A percentile compares a stretch with the other conserved stretches of the same genome.
Evolutionary conservation across 2,329 filamentous ascomycete genomes (phyloP).

Genomic region (Phialocephala subalpina): DNA sequence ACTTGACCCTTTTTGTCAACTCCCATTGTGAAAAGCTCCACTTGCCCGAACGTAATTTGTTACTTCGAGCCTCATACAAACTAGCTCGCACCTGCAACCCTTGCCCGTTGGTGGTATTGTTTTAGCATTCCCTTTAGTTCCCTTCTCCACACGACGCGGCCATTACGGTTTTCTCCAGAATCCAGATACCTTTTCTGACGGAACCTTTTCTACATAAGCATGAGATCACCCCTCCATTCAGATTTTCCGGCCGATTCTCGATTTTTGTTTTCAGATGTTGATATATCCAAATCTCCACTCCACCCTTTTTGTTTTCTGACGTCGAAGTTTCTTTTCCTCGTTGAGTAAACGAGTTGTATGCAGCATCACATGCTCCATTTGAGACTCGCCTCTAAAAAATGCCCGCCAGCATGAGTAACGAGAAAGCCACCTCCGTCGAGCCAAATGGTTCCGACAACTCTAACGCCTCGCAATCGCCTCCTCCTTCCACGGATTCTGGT

Average conservation of each 20-base stretch:
- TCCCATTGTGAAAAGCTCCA: conserved; percentile 9
- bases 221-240: conserved; percentile 22
- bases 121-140: conserved; percentile 5
- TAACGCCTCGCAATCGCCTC: conserved; percentile 21
- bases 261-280: conserved; percentile 5
- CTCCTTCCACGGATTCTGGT: conserved; percentile 18
- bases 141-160: conserved; percentile 11
- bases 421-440: conserved; percentile 9
- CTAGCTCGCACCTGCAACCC: conserved; percentile 9
- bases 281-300: conserved; percentile 12
- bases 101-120: conserved; percentile 3
- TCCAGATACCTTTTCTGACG: conserved; percentile 16
- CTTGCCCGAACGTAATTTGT: conserved; percentile 7
- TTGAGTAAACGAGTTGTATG: not conserved
- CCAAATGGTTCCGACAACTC: conserved; percentile 11
- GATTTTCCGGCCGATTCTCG: conserved; percentile 20
- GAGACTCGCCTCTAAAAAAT: not conserved
- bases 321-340: not conserved
- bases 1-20: conserved; percentile 7
- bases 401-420: conserved; percentile 5
- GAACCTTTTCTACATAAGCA: conserved; percentile 19
- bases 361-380: not conserved
- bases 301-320: not conserved
- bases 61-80: conserved; percentile 18
- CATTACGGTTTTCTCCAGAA: conserved; percentile 17